Conservation (phyloP, 2,329 filamentous ascomycete species). For the Karstenula rhodostoma region DNA sequence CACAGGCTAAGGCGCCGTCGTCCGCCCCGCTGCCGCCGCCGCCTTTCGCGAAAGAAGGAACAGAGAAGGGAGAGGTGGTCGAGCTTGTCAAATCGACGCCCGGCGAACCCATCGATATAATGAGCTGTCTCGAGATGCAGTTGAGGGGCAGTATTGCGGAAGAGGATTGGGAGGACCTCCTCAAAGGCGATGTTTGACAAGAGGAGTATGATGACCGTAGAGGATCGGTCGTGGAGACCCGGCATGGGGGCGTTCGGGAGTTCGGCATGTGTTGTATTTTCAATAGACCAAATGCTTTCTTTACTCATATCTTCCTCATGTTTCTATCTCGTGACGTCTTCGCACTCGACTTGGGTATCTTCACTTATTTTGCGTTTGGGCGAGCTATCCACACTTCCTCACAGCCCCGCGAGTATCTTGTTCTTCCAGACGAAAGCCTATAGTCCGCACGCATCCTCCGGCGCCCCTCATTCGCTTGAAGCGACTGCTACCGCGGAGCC, state of each 20-base stretch:
- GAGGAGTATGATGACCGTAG: not conserved
- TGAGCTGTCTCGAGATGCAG: not conserved
- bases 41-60: not conserved
- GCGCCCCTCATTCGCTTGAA: not conserved
- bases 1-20: not conserved
- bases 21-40: not conserved
- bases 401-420: not conserved
- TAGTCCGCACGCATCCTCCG: not conserved
- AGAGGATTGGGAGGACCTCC: constrained; percentile 12
- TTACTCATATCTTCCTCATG: not conserved
- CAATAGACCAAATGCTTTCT: not conserved
- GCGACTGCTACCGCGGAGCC: not conserved
- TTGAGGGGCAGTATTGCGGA: not conserved
- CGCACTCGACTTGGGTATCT: not conserved
- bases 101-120: not conserved
- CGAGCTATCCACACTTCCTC: not conserved
- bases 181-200: constrained; percentile 10
- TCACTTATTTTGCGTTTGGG: not conserved
- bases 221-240: not conserved
- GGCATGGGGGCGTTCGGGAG: not conserved
- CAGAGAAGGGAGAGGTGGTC: not conserved
- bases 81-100: not conserved
- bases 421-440: too few relatives aligned
- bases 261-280: not conserved
- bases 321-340: not conserved